Conservation (phyloP, 257 asterid species). For the Perilla frutescens region DNA sequence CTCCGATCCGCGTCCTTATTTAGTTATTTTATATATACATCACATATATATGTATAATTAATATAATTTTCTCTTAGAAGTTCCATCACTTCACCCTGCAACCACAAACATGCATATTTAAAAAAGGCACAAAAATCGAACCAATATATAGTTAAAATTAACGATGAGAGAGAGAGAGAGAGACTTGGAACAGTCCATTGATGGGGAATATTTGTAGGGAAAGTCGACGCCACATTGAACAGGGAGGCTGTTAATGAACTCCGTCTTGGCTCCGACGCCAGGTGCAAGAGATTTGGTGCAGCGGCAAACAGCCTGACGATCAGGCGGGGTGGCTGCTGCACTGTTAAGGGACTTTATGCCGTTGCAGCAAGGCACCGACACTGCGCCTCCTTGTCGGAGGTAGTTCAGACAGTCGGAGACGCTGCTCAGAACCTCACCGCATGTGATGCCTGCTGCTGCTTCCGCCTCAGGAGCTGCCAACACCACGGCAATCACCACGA, state of each 20-base stretch:
- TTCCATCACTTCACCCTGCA: too few species aligned
- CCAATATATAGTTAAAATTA: too few species aligned
- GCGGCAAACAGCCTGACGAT: slow-evolving; percentile 42
- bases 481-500: neutral
- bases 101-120: too few species aligned
- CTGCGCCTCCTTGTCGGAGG: slow-evolving; percentile 17
- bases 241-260: slow-evolving; percentile 36
- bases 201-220: slow-evolving; percentile 51
- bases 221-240: slow-evolving; percentile 46
- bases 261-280: slow-evolving; percentile 1
- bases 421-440: slow-evolving; percentile 32
- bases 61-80: too few species aligned
- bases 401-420: slow-evolving; percentile 40
- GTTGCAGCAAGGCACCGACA: slow-evolving; percentile 41
- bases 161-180: neutral
- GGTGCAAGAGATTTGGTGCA: slow-evolving; percentile 38
- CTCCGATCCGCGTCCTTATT: too few species aligned
- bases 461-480: slow-evolving; percentile 28
- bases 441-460: slow-evolving; percentile 35
- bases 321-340: slow-evolving; percentile 40
- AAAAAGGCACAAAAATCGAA: too few species aligned
- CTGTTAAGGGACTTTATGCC: slow-evolving; percentile 31
- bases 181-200: slow-evolving; percentile 54
- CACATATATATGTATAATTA: too few species aligned
- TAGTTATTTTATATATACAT: too few species aligned